Evolutionary conservation across 176 grass and related monocot species (phyloP).

Genomic region (Alloteropsis semialata): DNA sequence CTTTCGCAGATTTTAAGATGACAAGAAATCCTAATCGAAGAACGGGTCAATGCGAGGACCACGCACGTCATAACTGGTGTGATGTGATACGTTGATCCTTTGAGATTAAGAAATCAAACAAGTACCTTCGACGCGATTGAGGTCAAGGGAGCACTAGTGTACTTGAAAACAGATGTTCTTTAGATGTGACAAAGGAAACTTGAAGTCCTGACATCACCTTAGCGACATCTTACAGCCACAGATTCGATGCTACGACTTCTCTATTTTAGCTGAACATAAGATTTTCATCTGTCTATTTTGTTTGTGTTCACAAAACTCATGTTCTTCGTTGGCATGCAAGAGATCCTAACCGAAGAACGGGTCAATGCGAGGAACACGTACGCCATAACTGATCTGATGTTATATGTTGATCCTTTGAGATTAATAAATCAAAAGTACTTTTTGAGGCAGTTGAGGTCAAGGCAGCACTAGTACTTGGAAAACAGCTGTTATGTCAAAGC

Average conservation of each 20-base stretch:
- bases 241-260: neutral
- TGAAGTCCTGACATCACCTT: neutral
- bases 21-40: neutral
- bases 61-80: neutral
- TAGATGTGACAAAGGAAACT: neutral
- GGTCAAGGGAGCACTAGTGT: neutral
- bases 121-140: neutral
- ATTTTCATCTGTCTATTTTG: neutral
- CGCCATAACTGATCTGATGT: no score
- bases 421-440: neutral
- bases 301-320: neutral
- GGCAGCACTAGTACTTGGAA: neutral
- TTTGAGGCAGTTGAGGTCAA: constrained; percentile 15
- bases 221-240: neutral
- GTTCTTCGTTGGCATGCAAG: neutral
- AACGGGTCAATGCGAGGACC: constrained; percentile 12
- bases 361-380: neutral
- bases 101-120: neutral
- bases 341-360: neutral
- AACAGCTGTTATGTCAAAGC: neutral
- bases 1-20: neutral
- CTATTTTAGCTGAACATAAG: neutral
- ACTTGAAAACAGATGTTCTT: neutral
- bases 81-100: neutral
- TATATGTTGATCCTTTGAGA: no score